Base-by-base conservation (phyloP, 306 rosid genomes). In the Delonix regia region DNA sequence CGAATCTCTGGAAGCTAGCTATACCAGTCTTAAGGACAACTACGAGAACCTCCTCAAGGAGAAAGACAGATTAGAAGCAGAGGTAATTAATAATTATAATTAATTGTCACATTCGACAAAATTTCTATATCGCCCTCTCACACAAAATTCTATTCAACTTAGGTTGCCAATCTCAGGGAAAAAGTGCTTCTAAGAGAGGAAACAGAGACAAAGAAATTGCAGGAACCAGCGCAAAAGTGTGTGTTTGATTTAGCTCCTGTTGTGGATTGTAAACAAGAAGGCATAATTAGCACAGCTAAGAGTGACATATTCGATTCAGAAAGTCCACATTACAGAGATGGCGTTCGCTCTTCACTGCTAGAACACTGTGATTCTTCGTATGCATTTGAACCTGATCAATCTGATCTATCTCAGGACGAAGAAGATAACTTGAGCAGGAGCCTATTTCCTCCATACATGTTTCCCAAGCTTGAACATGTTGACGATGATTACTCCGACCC, bases 321-420 rank as follows among this genome's bases (percentile, higher is more conserved):
- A 7, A 93, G 97, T 78, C 84, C 95, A n/a, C 87, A 85, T 80
- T 84, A 86, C 83, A 72, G 69, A 3, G 93, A 89, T 69, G 92
- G 90, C 19, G 89, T 79, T 75, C 87, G 78, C 77, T 87, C 97
- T 49, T 65, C 96, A 16, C 47, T 87, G 59, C 60, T 88, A 13
- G 96, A 86, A 34, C 72, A 74, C 11, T 83, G 85, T 28, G 97
- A 88, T 74, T 88, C 93, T 27, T 88, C 97, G 0, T 74, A 89
- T 75, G 89, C 56, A 0, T 87, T 87, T 34, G 94, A 91, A 52
- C 79, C 86, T 21, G 94, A 91, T 14, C 95, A 90, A 61, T 93
- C 95, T 0, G 98, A 93, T 55, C 45, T 79, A 33, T 91, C 97
- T 53, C 97, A 94, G 41, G 98, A 92, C 22, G 97, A 92, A 79